phyloP scores from a whole-genome alignment of 176 grass and related monocot species.

The Hordeum vulgare region DNA sequence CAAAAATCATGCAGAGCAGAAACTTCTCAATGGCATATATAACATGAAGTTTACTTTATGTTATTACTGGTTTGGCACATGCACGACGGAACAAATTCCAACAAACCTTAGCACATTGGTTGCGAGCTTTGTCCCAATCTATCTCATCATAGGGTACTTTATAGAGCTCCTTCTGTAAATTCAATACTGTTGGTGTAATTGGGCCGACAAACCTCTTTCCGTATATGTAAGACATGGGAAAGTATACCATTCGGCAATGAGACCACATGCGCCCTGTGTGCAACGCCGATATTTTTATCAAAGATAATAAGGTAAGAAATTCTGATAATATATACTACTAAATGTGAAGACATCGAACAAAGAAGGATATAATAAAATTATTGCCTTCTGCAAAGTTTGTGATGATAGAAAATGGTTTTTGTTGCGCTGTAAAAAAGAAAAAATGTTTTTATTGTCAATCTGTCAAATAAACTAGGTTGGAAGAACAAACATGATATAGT shows the following conservation, averaged over 20 bases:
- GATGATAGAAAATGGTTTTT: neutral
- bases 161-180: constrained; percentile 75
- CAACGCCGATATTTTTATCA: neutral
- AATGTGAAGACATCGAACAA: neutral
- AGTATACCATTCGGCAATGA: constrained; percentile 94
- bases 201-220: constrained; percentile 81
- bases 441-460: neutral
- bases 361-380: neutral
- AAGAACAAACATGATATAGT: neutral
- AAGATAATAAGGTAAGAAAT: neutral
- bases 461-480: neutral
- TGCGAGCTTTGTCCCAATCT: constrained; percentile 87
- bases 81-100: neutral
- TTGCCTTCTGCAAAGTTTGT: neutral
- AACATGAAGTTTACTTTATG: neutral
- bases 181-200: constrained; percentile 49
- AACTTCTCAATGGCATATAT: neutral
- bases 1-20: neutral
- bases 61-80: neutral
- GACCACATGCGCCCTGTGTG: constrained; percentile 86
- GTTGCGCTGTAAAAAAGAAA: too few relatives aligned
- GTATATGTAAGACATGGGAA: constrained; percentile 95
- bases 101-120: constrained; percentile 80
- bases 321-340: neutral
- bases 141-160: constrained; percentile 48